Conservation (phyloP, 768 basidiomycete species). For the Rhodotorula kratochvilovae region DNA sequence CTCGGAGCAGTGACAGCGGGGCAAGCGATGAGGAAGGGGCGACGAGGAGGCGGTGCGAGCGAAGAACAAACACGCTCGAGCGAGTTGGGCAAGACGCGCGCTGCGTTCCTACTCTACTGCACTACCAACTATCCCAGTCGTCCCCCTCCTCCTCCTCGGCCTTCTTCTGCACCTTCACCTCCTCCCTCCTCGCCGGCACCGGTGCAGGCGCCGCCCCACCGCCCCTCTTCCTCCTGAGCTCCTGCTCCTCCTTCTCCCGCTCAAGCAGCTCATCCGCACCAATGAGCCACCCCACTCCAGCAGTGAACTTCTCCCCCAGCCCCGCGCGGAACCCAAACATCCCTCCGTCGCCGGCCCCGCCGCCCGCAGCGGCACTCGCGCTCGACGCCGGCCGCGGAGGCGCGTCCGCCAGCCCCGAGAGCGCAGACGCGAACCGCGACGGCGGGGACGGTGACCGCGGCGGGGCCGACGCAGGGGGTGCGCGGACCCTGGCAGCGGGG, state of each 20-base stretch:
- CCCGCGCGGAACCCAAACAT: constrained; percentile 60
- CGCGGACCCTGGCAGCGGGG: not conserved
- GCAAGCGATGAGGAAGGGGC: not conserved
- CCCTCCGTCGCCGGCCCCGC: constrained; percentile 47
- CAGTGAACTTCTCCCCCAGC: constrained; percentile 75
- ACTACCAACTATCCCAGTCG: constrained; percentile 5
- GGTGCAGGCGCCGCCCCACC: not conserved
- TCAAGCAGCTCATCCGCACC: constrained; percentile 60
- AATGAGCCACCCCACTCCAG: constrained; percentile 93
- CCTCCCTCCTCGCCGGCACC: not conserved
- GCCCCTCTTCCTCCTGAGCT: not conserved
- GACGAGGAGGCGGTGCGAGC: not conserved
- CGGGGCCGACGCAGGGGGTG: not conserved
- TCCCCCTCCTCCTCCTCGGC: not conserved
- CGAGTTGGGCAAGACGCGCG: not conserved
- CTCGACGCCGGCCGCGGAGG: not conserved
- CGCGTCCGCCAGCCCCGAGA: constrained; percentile 59
- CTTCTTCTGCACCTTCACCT: not conserved
- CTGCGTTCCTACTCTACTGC: not conserved
- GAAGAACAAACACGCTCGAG: not conserved
- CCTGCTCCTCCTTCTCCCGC: not conserved
- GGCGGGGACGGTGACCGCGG: constrained; percentile 3
- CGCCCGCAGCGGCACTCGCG: constrained; percentile 46
- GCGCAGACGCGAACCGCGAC: constrained; percentile 20
- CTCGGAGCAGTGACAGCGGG: no score